phyloP scores from a whole-genome alignment of 306 rosid species.

The Prosopis cineraria region DNA sequence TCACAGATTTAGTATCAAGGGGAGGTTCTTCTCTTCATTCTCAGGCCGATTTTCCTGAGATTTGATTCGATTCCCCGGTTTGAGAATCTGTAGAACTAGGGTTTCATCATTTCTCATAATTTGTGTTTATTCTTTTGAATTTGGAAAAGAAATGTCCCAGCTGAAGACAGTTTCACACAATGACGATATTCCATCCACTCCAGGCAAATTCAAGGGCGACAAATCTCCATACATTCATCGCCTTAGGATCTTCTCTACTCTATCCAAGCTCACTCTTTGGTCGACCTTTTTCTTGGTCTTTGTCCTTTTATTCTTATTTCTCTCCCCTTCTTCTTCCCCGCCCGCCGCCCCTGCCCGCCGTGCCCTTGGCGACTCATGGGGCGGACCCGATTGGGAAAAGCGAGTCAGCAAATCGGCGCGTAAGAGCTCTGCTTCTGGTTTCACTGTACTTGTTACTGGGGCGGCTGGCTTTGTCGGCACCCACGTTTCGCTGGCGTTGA shows the following conservation, averaged over 20 bases:
- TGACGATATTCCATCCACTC: conserved; percentile 73
- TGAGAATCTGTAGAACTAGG: neutral
- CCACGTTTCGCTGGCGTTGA: conserved; percentile 72
- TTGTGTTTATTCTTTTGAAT: neutral
- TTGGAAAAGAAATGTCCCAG: conserved; percentile 55
- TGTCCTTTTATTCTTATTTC: conserved; percentile 37
- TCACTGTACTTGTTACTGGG: conserved; percentile 75
- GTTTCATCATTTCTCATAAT: neutral
- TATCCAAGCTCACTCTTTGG: conserved; percentile 61
- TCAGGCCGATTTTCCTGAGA: neutral
- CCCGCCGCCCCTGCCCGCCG: conserved; percentile 41
- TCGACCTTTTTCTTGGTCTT: conserved; percentile 61
- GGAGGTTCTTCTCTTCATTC: neutral
- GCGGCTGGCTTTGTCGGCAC: conserved; percentile 85
- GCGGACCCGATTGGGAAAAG: conserved; percentile 77
- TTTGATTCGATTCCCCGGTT: neutral
- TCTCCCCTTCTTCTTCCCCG: conserved; percentile 41
- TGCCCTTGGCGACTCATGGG: conserved; percentile 63
- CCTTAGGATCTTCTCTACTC: conserved; percentile 51
- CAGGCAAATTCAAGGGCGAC: conserved; percentile 77
- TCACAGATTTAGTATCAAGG: neutral
- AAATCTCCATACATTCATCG: conserved; percentile 65
- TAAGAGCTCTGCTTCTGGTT: conserved; percentile 37
- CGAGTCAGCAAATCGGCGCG: conserved; percentile 66
- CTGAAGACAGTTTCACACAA: conserved; percentile 48